Conservation (phyloP, 2,329 filamentous ascomycete species). For the Paramyrothecium roridum region DNA sequence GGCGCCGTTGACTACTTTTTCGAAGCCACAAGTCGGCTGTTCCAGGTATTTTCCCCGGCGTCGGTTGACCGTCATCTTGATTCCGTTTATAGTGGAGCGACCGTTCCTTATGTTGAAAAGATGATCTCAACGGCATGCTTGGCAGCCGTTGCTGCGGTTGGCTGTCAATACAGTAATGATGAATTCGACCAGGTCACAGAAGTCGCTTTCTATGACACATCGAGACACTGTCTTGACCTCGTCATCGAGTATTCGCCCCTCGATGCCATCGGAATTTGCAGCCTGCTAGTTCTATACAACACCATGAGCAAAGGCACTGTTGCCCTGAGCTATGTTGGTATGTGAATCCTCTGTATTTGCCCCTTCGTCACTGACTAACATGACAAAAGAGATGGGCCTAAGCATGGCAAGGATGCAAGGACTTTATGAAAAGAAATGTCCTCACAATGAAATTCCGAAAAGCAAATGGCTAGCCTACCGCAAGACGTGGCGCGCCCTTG, state of each 20-base stretch:
- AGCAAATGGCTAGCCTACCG: constrained; percentile 3
- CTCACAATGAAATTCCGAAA: neutral
- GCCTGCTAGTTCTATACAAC: constrained; percentile 8
- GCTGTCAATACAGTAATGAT: constrained; percentile 5
- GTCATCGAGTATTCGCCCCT: constrained; percentile 5
- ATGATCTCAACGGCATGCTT: constrained; percentile 6
- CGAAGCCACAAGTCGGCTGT: constrained; percentile 4
- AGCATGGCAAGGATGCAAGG: neutral
- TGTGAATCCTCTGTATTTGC: neutral
- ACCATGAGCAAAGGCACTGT: constrained; percentile 9
- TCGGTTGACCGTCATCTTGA: neutral
- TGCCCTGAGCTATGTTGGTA: constrained; percentile 7
- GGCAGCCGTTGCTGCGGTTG: constrained; percentile 5
- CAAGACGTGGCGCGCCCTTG: constrained; percentile 6
- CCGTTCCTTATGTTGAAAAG: neutral
- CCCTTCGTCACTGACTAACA: neutral
- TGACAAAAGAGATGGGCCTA: neutral
- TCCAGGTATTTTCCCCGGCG: constrained; percentile 9
- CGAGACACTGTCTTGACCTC: constrained; percentile 5
- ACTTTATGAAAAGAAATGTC: neutral
- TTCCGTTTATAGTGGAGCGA: neutral
- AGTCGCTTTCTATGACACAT: constrained; percentile 6
- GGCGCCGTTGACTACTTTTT: constrained; percentile 5
- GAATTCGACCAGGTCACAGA: constrained; percentile 1
- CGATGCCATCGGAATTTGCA: constrained; percentile 8